phyloP scores from a whole-genome alignment of 2,329 filamentous ascomycete species.

The Pyrenophora graminea region DNA sequence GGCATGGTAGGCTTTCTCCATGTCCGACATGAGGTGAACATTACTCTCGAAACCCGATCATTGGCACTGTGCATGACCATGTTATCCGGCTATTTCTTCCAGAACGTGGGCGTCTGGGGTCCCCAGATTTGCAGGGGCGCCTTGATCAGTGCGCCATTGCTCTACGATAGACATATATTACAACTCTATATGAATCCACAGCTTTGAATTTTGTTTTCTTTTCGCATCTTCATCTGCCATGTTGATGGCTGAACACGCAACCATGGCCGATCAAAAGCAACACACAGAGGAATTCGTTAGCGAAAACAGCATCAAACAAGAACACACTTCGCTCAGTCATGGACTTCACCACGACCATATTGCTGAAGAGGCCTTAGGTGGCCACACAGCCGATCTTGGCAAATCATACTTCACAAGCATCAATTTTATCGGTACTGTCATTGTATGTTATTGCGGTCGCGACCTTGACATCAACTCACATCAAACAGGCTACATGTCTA shows the following conservation, averaged over 20 bases:
- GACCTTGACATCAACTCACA: neutral
- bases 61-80: conserved; percentile 3
- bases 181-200: neutral
- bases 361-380: conserved; percentile 35
- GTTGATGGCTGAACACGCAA: neutral
- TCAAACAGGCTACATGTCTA: conserved; percentile 33
- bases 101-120: conserved; percentile 5
- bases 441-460: conserved; percentile 21
- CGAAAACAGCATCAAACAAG: conserved; percentile 7
- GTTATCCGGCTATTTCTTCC: conserved; percentile 10
- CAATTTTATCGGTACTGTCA: conserved; percentile 37
- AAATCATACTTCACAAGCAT: conserved; percentile 31
- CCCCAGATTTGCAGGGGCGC: conserved; percentile 1
- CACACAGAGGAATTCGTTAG: conserved; percentile 15
- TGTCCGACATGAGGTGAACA: conserved; percentile 1
- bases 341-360: conserved; percentile 38
- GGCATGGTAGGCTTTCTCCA: neutral
- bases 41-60: neutral
- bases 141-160: conserved; percentile 6
- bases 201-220: neutral
- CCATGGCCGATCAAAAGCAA: conserved; percentile 31
- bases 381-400: conserved; percentile 30
- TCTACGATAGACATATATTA: conserved; percentile 14
- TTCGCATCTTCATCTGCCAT: neutral
- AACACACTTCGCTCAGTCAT: conserved; percentile 11